Base-by-base conservation (phyloP, 2,329 filamentous ascomycete species). In the Claviceps monticola region DNA sequence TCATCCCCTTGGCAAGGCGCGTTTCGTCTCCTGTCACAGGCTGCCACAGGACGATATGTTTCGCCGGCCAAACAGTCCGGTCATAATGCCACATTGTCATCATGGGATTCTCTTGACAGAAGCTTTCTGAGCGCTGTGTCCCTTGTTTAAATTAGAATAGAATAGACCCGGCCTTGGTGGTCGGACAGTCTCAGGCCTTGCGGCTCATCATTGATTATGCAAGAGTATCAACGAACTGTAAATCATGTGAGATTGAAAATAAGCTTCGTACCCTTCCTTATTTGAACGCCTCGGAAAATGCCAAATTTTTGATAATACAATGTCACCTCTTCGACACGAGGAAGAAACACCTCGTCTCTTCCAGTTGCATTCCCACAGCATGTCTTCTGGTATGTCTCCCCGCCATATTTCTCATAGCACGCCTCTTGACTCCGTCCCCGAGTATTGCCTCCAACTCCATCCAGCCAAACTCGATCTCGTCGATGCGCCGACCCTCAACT, bases 211-310 rank as follows among this genome's bases (percentile, higher is more conserved):
- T 26, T 9, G 17, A 6, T 19, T n/a, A 3, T 46, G 8, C 34
- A 37, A 16, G 6, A 45, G 2, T 26, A 29, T 2, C 16, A 29
- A 29, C 16, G 14, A 9, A 21, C 3, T 5, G n/a, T 34, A 17
- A 49, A 51, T 46, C 29, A 43, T 23, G 46, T 53, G 49, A 49
- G 48, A 38, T 55, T 46, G 39, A 48, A 48, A 48, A 49, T 47
- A 39, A 52, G 46, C 36, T 38, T 42, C 34, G 52, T 59, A 56
- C 43, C 58, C 58, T 34, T 34, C 9, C 19, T 52, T 57, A 57
- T 64, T 56, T 60, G 46, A 66, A 67, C 64, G 65, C 65, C 64
- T 58, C 56, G 62, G 58, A 65, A 34, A 61, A 67, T 66, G 62
- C 60, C 57, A 58, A 34, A 57, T 56, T 61, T 58, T 55, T 66